Evolutionary conservation across 2,329 filamentous ascomycete species (phyloP).

Genomic region (Stachybotrys echinatus): DNA sequence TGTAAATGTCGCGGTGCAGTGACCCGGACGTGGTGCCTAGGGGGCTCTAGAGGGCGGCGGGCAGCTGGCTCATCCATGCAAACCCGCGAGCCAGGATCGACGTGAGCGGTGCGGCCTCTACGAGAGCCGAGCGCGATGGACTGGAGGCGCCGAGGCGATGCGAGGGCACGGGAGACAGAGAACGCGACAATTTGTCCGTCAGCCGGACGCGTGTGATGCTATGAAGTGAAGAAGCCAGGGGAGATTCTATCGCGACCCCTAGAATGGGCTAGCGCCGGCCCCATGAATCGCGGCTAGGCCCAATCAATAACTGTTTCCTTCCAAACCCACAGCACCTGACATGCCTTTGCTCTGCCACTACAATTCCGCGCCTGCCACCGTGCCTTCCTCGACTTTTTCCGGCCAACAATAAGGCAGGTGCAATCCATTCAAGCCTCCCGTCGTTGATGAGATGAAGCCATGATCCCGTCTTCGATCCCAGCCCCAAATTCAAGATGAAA

Average conservation of each 20-base stretch:
- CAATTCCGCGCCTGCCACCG: no score
- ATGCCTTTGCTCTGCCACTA: not conserved
- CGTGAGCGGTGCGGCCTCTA: not conserved
- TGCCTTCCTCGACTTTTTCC: no score
- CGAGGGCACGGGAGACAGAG: slow-evolving; percentile 1
- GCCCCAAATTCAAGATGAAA: no score
- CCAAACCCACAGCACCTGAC: slow-evolving; percentile 8
- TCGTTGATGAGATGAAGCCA: no score
- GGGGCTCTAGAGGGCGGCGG: not conserved
- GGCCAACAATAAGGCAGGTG: no score
- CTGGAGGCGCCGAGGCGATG: not conserved
- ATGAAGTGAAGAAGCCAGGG: slow-evolving; percentile 14
- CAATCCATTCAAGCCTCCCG: no score
- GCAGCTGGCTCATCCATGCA: not conserved
- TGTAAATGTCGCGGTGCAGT: not conserved
- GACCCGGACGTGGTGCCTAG: not conserved
- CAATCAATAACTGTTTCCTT: not conserved
- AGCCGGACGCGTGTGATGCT: slow-evolving; percentile 23
- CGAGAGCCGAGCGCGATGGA: not conserved
- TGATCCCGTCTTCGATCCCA: no score
- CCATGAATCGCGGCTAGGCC: slow-evolving; percentile 2
- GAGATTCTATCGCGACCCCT: slow-evolving; percentile 23
- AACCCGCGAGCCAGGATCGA: not conserved
- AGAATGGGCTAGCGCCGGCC: slow-evolving; percentile 19
- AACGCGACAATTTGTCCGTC: slow-evolving; percentile 11